Evolutionary conservation across 2,329 filamentous ascomycete genomes (phyloP).

Genomic region (Neopestalotiopsis clavispora): DNA sequence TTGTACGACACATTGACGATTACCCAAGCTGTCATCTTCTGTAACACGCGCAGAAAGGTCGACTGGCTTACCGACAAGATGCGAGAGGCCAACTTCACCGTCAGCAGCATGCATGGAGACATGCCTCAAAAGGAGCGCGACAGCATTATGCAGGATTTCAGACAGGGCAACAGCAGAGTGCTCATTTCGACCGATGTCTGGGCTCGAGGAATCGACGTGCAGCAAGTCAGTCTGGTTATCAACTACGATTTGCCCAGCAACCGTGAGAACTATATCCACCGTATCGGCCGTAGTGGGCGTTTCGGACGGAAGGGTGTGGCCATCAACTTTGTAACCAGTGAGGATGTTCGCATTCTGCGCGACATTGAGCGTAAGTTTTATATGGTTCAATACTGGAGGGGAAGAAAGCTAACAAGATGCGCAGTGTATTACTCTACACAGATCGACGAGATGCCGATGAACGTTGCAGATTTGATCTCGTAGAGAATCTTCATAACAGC

Average conservation of each 20-base stretch:
- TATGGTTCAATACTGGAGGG: background rate
- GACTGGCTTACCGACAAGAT: slow-evolving; percentile 99
- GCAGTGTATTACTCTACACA: slow-evolving; percentile 93
- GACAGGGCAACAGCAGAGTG: slow-evolving; percentile 93
- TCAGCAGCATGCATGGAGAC: slow-evolving; percentile 98
- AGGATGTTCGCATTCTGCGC: slow-evolving; percentile 94
- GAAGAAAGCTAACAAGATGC: background rate
- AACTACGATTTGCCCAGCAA: slow-evolving; percentile 99
- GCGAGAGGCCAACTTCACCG: slow-evolving; percentile 97
- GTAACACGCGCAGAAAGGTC: slow-evolving; percentile 98
- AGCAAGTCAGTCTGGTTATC: slow-evolving; percentile 97
- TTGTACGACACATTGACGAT: slow-evolving; percentile 99
- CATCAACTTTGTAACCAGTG: slow-evolving; percentile 99
- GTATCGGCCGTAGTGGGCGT: slow-evolving; percentile 92
- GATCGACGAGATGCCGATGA: slow-evolving; percentile 99
- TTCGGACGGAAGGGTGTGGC: slow-evolving; percentile 98
- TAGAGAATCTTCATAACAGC: slow-evolving; percentile 34
- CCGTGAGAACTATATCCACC: slow-evolving; percentile 99
- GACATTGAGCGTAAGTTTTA: slow-evolving; percentile 84
- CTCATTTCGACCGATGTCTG: slow-evolving; percentile 97
- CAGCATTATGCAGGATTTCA: slow-evolving; percentile 99
- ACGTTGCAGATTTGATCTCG: slow-evolving; percentile 70
- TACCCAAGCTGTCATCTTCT: slow-evolving; percentile 99
- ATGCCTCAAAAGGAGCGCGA: slow-evolving; percentile 99
- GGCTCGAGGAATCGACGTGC: slow-evolving; percentile 98